These are phyloP conservation scores for Polyporus arcularius DNA, from an alignment of 768 basidiomycete genomes.

Conservation along the genomic window DNA sequence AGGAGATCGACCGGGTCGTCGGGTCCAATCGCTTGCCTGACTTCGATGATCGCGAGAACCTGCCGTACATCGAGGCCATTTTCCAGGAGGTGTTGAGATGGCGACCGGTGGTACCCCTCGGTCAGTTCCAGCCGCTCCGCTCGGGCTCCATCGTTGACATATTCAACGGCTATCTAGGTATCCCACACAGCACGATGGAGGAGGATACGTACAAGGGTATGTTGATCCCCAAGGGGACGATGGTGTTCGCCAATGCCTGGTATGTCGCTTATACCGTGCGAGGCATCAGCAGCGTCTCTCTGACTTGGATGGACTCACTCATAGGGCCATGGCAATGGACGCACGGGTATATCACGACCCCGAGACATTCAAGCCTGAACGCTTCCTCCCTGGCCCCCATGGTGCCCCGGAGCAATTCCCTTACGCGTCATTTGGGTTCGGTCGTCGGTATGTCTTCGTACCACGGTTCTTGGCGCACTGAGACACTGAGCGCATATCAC, in stretches of 20 bases:
- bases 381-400: constrained; percentile 35
- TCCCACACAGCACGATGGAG: constrained; percentile 24
- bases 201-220: constrained; percentile 30
- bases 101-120: constrained; percentile 6
- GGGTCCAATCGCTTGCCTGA: constrained; percentile 14
- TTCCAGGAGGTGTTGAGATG: constrained; percentile 13
- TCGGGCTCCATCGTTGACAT: background rate
- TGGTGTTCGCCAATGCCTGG: constrained; percentile 26
- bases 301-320: background rate
- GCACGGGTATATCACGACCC: constrained; percentile 43
- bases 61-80: constrained; percentile 18
- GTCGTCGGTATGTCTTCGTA: constrained; percentile 3
- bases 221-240: constrained; percentile 28
- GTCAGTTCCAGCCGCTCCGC: background rate
- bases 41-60: constrained; percentile 17
- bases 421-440: constrained; percentile 15
- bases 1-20: constrained; percentile 14
- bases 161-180: constrained; percentile 4
- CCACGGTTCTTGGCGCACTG: too few relatives aligned
- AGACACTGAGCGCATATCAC: too few relatives aligned
- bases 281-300: background rate
- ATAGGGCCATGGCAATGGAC: constrained; percentile 31
- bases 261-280: background rate
- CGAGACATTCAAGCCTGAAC: constrained; percentile 48
- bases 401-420: constrained; percentile 19